Evolutionary conservation across 495 filamentous ascomycete genomes (phyloP).

Genomic region (Aspergillus heteromorphus): DNA sequence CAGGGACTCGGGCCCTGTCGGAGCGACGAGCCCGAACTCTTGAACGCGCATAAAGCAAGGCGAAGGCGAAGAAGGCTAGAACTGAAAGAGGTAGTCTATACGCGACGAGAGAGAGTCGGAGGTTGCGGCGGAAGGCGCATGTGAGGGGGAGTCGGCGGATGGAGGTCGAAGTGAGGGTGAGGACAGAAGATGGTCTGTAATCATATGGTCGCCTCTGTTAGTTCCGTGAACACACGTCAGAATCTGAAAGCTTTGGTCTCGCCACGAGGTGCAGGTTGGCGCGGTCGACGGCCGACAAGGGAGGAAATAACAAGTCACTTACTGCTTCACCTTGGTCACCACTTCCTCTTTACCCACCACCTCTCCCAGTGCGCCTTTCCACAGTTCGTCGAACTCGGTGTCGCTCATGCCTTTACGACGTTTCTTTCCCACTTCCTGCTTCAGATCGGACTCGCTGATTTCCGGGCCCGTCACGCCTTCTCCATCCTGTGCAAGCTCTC

Average conservation of each 20-base stretch:
- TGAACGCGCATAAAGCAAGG: constrained; percentile 52
- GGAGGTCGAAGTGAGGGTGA: constrained; percentile 64
- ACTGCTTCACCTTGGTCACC: constrained; percentile 64
- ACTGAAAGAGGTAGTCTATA: constrained; percentile 89
- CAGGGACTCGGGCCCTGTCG: constrained; percentile 66
- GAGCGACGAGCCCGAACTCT: constrained; percentile 51
- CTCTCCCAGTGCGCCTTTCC: constrained; percentile 80
- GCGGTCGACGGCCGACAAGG: constrained; percentile 1
- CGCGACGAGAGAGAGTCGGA: constrained; percentile 87
- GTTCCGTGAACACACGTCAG: constrained; percentile 50
- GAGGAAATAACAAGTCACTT: constrained; percentile 44
- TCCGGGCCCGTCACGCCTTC: constrained; percentile 53
- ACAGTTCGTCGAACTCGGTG: constrained; percentile 88
- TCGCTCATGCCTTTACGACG: constrained; percentile 73
- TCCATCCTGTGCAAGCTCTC: constrained; percentile 62
- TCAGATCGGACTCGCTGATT: constrained; percentile 71
- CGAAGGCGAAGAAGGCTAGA: constrained; percentile 49
- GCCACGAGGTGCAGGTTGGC: neutral
- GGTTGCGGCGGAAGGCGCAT: constrained; percentile 83
- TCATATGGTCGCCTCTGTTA: constrained; percentile 69
- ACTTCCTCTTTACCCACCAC: constrained; percentile 79
- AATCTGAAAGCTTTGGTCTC: constrained; percentile 33
- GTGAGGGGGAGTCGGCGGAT: constrained; percentile 81
- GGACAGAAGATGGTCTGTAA: constrained; percentile 59
- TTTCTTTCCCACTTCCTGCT: constrained; percentile 65